phyloP scores from a whole-genome alignment of 2,329 filamentous ascomycete species.

The Aspergillus brasiliensis region DNA sequence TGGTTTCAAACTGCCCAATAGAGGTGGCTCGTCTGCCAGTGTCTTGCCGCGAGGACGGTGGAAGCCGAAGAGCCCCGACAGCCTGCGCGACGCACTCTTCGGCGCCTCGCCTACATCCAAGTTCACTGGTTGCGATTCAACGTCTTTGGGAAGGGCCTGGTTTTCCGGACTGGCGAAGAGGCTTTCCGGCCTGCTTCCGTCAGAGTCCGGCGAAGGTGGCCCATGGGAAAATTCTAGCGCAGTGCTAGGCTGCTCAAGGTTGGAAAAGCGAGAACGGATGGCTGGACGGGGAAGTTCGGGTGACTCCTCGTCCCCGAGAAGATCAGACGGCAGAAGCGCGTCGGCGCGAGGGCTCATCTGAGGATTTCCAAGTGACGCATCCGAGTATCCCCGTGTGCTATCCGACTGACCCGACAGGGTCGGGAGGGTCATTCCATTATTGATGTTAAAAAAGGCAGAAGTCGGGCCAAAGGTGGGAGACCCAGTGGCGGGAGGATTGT shows the following conservation, averaged over 20 bases:
- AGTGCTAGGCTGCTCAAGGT: slow-evolving; percentile 31
- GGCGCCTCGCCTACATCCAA: slow-evolving; percentile 36
- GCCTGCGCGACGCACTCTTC: slow-evolving; percentile 54
- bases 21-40: slow-evolving; percentile 58
- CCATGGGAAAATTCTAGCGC: slow-evolving; percentile 40
- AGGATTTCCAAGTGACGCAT: slow-evolving; percentile 58
- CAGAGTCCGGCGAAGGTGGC: slow-evolving; percentile 49
- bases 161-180: slow-evolving; percentile 52
- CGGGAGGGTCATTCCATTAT: slow-evolving; percentile 63
- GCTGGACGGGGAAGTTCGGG: slow-evolving; percentile 36
- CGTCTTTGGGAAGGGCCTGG: slow-evolving; percentile 35
- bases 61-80: slow-evolving; percentile 60
- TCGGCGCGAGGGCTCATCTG: slow-evolving; percentile 67
- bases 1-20: slow-evolving; percentile 60
- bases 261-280: slow-evolving; percentile 32
- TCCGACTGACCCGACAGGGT: slow-evolving; percentile 43
- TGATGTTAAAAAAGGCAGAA: slow-evolving; percentile 62
- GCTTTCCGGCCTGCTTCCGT: slow-evolving; percentile 46
- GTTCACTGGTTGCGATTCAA: slow-evolving; percentile 36
- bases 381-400: slow-evolving; percentile 52
- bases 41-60: slow-evolving; percentile 65
- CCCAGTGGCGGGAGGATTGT: slow-evolving; percentile 52
- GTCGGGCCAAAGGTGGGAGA: slow-evolving; percentile 56
- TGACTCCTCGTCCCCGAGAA: slow-evolving; percentile 59
- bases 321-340: slow-evolving; percentile 61